phyloP scores from a whole-genome alignment of 2,329 filamentous ascomycete genomes.

The Hortaea werneckii region DNA sequence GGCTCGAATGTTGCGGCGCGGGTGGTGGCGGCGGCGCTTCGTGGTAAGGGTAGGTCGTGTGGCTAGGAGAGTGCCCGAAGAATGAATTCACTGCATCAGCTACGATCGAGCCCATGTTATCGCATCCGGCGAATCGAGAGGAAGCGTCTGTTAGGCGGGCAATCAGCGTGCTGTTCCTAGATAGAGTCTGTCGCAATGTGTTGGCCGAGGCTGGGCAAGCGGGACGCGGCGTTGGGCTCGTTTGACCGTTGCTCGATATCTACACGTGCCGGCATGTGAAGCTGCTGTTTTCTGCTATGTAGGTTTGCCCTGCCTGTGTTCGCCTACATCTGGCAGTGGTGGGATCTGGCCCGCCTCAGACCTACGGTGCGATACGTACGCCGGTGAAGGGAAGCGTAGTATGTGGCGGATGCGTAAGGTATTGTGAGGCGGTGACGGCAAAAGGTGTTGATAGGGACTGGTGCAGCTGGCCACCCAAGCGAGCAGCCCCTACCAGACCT shows the following conservation, averaged over 20 bases:
- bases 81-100: conserved; percentile 66
- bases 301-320: too few species aligned
- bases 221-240: too few species aligned
- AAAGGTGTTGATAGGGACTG: background rate
- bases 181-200: too few species aligned
- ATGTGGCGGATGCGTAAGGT: background rate
- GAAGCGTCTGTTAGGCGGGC: conserved; percentile 7
- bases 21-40: conserved; percentile 16
- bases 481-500: too few species aligned
- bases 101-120: conserved; percentile 52
- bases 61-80: conserved; percentile 20
- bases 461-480: too few species aligned
- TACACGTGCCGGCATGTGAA: conserved; percentile 3
- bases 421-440: background rate
- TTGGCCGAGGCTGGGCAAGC: too few species aligned
- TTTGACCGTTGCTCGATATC: too few species aligned
- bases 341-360: too few species aligned
- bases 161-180: conserved; percentile 7
- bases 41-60: conserved; percentile 16
- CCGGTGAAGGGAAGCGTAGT: background rate
- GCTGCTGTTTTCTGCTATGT: background rate
- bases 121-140: conserved; percentile 15
- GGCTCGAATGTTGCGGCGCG: conserved; percentile 9
- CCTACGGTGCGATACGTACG: background rate
- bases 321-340: too few species aligned